Conservation (phyloP, 768 basidiomycete species). For the Serendipita sp. region DNA sequence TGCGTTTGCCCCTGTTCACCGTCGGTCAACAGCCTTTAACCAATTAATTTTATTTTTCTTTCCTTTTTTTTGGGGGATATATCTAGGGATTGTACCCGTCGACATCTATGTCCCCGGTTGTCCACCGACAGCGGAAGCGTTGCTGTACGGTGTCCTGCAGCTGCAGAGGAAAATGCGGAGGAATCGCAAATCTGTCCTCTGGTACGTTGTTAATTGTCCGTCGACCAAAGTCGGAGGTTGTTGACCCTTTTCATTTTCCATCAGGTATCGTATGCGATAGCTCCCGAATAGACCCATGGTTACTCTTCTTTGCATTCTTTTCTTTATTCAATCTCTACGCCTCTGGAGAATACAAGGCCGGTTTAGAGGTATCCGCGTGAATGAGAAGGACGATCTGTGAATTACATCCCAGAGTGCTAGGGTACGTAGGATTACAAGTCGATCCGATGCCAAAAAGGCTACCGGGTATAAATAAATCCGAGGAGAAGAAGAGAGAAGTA, state of each 20-base stretch:
- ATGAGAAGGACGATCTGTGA: too few species aligned
- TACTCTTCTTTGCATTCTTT: background rate
- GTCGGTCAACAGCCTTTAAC: too few species aligned
- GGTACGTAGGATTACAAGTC: background rate
- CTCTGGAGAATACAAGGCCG: too few species aligned
- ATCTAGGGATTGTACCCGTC: slow-evolving; percentile 81
- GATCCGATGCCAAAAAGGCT: background rate
- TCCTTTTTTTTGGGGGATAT: too few species aligned
- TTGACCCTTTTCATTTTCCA: background rate
- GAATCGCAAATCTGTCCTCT: slow-evolving; percentile 71
- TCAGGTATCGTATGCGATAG: slow-evolving; percentile 6
- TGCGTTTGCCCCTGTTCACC: slow-evolving; percentile 24
- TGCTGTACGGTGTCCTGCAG: slow-evolving; percentile 93
- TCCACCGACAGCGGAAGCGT: slow-evolving; percentile 89
- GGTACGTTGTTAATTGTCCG: slow-evolving; percentile 35
- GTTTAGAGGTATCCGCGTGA: too few species aligned
- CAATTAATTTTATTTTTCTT: too few species aligned
- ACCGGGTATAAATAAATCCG: background rate
- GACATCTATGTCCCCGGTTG: slow-evolving; percentile 98
- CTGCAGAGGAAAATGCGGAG: slow-evolving; percentile 92
- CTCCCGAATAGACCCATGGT: background rate
- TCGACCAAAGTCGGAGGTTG: too few species aligned
- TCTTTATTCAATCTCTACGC: too few species aligned
- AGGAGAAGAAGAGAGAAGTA: background rate
- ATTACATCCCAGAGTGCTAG: too few species aligned